Percentiles rank a stretch among this genome's conserved stretches.
Evolutionary conservation across 2,329 filamentous ascomycete species (phyloP).

Genomic region (Fusarium pilosicola): DNA sequence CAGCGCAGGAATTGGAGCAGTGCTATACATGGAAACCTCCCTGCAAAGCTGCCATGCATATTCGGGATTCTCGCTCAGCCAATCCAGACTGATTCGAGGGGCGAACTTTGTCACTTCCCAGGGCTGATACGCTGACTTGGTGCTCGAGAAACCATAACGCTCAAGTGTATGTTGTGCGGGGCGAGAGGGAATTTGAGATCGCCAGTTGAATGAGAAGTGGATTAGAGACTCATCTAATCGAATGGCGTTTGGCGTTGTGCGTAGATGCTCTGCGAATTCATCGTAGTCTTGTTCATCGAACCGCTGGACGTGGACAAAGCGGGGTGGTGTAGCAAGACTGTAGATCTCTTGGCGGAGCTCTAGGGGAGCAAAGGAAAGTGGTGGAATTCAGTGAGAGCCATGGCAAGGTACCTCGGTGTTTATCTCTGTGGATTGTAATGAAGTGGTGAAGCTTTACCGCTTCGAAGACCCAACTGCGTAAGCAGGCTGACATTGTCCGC

Average conservation of each 20-base stretch:
- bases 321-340: not conserved
- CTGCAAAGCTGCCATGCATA: not conserved
- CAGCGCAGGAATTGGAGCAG: not conserved
- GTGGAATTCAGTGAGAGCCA: not conserved
- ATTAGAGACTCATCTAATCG: not conserved
- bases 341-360: slow-evolving; percentile 3
- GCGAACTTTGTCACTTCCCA: not conserved
- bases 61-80: not conserved
- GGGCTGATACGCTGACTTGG: not conserved
- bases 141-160: not conserved
- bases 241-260: not conserved
- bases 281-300: not conserved
- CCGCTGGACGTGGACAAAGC: not conserved
- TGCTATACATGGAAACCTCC: not conserved
- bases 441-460: not conserved
- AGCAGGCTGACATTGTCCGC: not conserved
- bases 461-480: not conserved
- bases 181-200: fast-evolving
- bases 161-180: not conserved
- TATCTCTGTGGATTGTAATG: not conserved
- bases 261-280: not conserved
- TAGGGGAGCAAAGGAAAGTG: not conserved
- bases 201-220: not conserved
- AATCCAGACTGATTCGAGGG: not conserved
- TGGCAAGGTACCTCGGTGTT: too few species aligned